Conservation (phyloP, 2,329 filamentous ascomycete species). For the Diplodia sapinea region DNA sequence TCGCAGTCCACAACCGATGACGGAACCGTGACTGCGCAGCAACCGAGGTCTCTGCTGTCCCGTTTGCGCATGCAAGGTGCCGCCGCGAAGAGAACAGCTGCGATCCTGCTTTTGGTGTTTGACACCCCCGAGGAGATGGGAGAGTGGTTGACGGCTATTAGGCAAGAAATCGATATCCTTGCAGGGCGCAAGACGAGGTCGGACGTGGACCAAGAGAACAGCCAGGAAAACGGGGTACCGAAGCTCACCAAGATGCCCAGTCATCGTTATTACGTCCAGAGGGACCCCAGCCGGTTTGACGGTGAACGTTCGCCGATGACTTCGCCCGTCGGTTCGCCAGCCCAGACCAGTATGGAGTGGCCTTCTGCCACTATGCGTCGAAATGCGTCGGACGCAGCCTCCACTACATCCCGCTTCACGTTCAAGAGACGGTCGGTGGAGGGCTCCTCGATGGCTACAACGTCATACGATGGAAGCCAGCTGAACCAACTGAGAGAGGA, state of each 20-base stretch:
- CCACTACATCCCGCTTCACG: conserved; percentile 40
- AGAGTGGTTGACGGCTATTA: conserved; percentile 71
- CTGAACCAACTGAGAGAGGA: conserved; percentile 47
- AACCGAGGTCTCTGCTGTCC: conserved; percentile 68
- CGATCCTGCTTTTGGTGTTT: conserved; percentile 74
- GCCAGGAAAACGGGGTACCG: conserved; percentile 34
- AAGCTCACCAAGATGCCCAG: conserved; percentile 41
- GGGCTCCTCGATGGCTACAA: conserved; percentile 45
- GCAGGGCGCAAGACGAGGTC: conserved; percentile 65
- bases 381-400: conserved; percentile 42
- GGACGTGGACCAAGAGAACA: conserved; percentile 40
- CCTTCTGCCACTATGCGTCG: conserved; percentile 39
- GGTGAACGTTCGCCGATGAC: conserved; percentile 35
- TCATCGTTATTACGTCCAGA: conserved; percentile 47
- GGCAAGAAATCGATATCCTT: conserved; percentile 71
- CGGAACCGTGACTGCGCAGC: conserved; percentile 54
- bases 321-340: conserved; percentile 43
- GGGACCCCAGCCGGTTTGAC: conserved; percentile 43
- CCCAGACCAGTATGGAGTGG: conserved; percentile 42
- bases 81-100: conserved; percentile 61
- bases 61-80: conserved; percentile 65
- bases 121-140: conserved; percentile 77
- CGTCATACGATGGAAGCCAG: conserved; percentile 44
- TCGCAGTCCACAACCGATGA: conserved; percentile 69
- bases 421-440: conserved; percentile 44